Evolutionary conservation across 2,329 filamentous ascomycete genomes (phyloP), one percentile per base, ranked within the genome.

Genomic region (Cephalotrichum gorgonifer): DNA sequence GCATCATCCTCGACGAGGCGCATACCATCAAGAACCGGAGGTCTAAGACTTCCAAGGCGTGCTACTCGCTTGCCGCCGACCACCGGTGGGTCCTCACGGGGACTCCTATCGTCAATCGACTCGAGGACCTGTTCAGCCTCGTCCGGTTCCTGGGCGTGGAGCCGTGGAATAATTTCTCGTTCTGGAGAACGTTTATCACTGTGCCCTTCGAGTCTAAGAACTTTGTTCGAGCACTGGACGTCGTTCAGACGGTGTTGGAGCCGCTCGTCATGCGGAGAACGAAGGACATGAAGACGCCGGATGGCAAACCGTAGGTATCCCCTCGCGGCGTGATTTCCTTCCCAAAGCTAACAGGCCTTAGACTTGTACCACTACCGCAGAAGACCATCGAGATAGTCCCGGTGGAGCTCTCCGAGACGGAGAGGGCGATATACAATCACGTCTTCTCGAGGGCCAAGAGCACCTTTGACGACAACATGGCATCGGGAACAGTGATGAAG

Each of bases 161-260:
- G 62, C 93, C 93, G 0, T 98, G 93, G 93, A 93, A 86, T 59
- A 97, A 97, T 63, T 98, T 98, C 64, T 95, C 90, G 0, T 98
- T 95, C 68, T 98, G 93, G 93, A 90, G 90, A 62, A 97, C 93
- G 0, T 98, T 98, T 63, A 97, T 98, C 60, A 98, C 93, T 0
- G 84, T 95, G 1, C 93, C 93, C 0, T 98, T 98, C 55, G 93
- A 98, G 64, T 91, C 88, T 0, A 93, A 93, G 56, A 86, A 98
- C 54, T 96, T 95, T 61, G 81, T 96, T 56, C 83, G 90, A 4
- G 93, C 93, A 1, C 73, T 98, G 7, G 93, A 97, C 61, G 93
- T 98, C 2, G 93, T 98, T 2, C 93, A 98, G 62, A 98, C 91
- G 0, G 91, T 98, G 0, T 70, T 98, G 5, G 93, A 98, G 61